Conservation (phyloP, 345 rosid genomes). For the Garcia nutans region DNA sequence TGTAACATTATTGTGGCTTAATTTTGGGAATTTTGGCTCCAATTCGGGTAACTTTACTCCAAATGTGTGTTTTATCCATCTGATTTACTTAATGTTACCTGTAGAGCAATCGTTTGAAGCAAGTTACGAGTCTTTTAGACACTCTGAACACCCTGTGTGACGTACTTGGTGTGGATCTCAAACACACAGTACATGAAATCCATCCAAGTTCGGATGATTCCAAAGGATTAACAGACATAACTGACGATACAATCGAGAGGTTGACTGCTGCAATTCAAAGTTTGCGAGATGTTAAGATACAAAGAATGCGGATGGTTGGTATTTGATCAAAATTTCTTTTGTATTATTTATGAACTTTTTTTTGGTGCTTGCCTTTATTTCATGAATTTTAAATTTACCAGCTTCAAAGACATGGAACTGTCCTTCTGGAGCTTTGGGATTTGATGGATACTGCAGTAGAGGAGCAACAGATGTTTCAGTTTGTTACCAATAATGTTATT, state of each 20-base stretch:
- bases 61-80: neutral
- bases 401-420: conserved; percentile 53
- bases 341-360: neutral
- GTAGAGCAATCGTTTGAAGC: conserved; percentile 71
- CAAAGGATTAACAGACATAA: conserved; percentile 54
- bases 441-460: conserved; percentile 61
- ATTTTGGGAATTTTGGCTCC: neutral
- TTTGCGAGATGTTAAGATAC: conserved; percentile 66
- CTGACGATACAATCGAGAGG: conserved; percentile 51
- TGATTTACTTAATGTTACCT: conserved; percentile 6
- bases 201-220: conserved; percentile 56
- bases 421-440: conserved; percentile 67
- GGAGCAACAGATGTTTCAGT: conserved; percentile 56
- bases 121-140: conserved; percentile 50
- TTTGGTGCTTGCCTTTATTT: neutral
- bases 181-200: conserved; percentile 46
- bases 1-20: neutral
- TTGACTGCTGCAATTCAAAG: conserved; percentile 47
- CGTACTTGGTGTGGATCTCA: conserved; percentile 82
- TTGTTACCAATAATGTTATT: conserved; percentile 49
- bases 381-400: neutral
- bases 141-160: conserved; percentile 48
- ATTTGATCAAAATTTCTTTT: neutral
- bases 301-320: conserved; percentile 85
- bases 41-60: neutral